Percentiles rank a stretch among this genome's conserved stretches.
Evolutionary conservation across 2,329 filamentous ascomycete genomes (phyloP).

Genomic region (Trichoderma endophyticum): DNA sequence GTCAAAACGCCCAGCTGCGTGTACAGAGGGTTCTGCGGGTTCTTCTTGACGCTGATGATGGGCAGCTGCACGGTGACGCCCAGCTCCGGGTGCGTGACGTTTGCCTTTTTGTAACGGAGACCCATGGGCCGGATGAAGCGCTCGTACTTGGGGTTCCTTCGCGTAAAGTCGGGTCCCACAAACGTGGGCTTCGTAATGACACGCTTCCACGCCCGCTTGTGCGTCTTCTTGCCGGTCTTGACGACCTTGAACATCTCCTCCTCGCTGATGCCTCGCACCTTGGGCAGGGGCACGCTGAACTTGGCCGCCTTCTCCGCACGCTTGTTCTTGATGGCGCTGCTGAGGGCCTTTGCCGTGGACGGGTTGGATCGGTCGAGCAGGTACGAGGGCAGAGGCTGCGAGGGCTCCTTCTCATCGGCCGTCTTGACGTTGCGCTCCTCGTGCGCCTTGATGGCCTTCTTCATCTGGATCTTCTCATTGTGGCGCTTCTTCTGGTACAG

Average conservation of each 20-base stretch:
- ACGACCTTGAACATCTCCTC: slow-evolving; percentile 98
- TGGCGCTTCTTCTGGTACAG: slow-evolving; percentile 88
- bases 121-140: slow-evolving; percentile 51
- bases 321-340: slow-evolving; percentile 92
- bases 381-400: slow-evolving; percentile 84
- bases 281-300: slow-evolving; percentile 87
- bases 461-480: slow-evolving; percentile 98
- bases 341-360: slow-evolving; percentile 64
- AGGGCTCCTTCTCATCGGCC: slow-evolving; percentile 72
- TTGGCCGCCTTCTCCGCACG: slow-evolving; percentile 89
- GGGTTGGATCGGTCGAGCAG: slow-evolving; percentile 77
- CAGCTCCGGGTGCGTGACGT: slow-evolving; percentile 69
- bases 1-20: slow-evolving; percentile 89
- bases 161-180: slow-evolving; percentile 85
- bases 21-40: slow-evolving; percentile 82
- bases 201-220: slow-evolving; percentile 77
- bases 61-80: slow-evolving; percentile 85
- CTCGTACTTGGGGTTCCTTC: slow-evolving; percentile 78
- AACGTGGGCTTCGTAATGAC: slow-evolving; percentile 65
- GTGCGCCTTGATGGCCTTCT: slow-evolving; percentile 88
- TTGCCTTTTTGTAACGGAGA: slow-evolving; percentile 50
- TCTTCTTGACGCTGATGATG: slow-evolving; percentile 65
- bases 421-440: slow-evolving; percentile 96
- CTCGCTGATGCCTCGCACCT: slow-evolving; percentile 86
- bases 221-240: slow-evolving; percentile 91